Evolutionary conservation across 73 alveolate species (phyloP).

Genomic region (Paraurostyla sp.): DNA sequence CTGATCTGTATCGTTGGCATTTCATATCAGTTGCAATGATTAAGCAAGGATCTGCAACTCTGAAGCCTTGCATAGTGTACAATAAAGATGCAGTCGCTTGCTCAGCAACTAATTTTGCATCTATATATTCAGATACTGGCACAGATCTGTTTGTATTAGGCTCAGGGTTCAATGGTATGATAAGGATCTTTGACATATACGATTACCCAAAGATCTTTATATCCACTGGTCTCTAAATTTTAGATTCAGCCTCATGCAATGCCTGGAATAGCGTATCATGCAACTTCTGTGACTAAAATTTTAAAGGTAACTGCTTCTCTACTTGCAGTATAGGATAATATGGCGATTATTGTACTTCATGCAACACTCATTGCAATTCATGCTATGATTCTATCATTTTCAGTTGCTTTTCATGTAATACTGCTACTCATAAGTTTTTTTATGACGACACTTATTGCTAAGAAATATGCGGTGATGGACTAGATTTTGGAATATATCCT

Average conservation of each 20-base stretch:
- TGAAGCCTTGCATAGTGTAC: not conserved
- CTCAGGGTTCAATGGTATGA: conserved; percentile 4
- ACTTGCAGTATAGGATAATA: not conserved
- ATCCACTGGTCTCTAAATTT: not conserved
- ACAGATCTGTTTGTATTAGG: not conserved
- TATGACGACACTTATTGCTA: conserved; percentile 27
- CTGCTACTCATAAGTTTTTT: not conserved
- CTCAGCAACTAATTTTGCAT: not conserved
- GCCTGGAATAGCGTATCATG: not conserved
- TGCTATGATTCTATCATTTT: conserved; percentile 8
- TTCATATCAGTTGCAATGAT: not conserved
- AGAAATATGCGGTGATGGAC: conserved; percentile 76
- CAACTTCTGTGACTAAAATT: conserved; percentile 6
- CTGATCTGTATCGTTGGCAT: conserved; percentile 20
- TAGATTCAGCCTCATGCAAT: not conserved
- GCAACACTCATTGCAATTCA: conserved; percentile 1
- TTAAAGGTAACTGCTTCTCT: not conserved
- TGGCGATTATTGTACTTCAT: not conserved
- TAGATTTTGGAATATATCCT: conserved; percentile 35
- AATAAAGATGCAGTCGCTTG: conserved; percentile 9
- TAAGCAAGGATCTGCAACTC: not conserved
- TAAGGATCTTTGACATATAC: not conserved
- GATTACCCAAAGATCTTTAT: not conserved
- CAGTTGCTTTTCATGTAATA: conserved; percentile 37
- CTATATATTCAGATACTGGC: conserved; percentile 5